These are phyloP conservation scores for Trypethelium eluteriae DNA, from an alignment of 495 filamentous ascomycete species.

Conservation along the genomic window DNA sequence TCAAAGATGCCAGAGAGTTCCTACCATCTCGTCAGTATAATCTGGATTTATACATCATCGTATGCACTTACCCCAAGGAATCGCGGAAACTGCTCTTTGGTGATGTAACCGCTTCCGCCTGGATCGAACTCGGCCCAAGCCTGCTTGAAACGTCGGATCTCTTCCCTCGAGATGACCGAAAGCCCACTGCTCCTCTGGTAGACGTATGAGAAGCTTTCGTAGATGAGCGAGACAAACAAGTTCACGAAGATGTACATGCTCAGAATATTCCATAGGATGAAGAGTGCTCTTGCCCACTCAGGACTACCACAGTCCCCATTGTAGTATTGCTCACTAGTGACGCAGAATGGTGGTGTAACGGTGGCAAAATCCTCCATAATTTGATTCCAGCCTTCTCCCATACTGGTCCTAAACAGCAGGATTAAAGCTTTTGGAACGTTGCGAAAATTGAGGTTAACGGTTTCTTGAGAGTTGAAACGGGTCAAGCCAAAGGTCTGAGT, in stretches of 20 bases:
- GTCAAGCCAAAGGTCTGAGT: conserved; percentile 97
- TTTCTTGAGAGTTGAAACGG: conserved; percentile 66
- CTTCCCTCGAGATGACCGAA: conserved; percentile 78
- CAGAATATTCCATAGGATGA: conserved; percentile 96
- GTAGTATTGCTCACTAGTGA: conserved; percentile 57
- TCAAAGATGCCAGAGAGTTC: conserved; percentile 90
- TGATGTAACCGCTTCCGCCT: conserved; percentile 80
- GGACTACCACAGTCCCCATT: conserved; percentile 88
- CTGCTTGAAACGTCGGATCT: conserved; percentile 94
- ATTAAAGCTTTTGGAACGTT: conserved; percentile 90
- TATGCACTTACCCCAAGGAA: conserved; percentile 62
- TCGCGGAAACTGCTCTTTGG: conserved; percentile 84
- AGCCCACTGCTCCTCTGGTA: conserved; percentile 88
- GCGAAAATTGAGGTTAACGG: conserved; percentile 82
- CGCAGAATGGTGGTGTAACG: conserved; percentile 69
- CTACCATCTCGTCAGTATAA: conserved; percentile 19
- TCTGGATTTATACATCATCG: neutral
- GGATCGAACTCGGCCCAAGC: conserved; percentile 96
- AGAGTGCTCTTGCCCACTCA: conserved; percentile 76
- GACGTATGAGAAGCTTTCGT: conserved; percentile 98
- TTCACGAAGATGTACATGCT: conserved; percentile 99
- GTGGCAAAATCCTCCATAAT: conserved; percentile 94
- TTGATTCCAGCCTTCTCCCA: conserved; percentile 91
- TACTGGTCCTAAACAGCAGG: conserved; percentile 83
- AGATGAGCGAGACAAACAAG: conserved; percentile 96